Evolutionary conservation across 1,284 basidiomycete species (phyloP), one percentile per base, ranked within the genome.

Genomic region (Rhizoctonia solani): DNA sequence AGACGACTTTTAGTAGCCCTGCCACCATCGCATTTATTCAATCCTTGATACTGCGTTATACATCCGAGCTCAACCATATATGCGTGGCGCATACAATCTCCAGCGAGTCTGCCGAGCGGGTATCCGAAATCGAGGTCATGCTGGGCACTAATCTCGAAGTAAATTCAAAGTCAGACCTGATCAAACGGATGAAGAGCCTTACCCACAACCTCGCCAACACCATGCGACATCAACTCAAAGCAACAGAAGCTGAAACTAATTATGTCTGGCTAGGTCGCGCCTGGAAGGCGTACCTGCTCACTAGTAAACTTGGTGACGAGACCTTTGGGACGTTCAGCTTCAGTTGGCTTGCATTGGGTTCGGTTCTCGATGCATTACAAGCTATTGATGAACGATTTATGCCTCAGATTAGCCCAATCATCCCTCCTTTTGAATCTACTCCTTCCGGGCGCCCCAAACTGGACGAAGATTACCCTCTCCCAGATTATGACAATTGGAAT

Each of bases 291-390:
- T 63, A 63, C 5, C 4, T 42, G 2, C 34, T 59, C 6, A 53
- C 30, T 29, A 56, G 54, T 23, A 19, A 39, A 0, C 46, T 56
- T n/a, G 54, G 54, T 6, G 74, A 74, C 16, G 74, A 77, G n/a
- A 69, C 72, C 3, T 87, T 87, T 71, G 87, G 86, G 1, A 82
- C 82, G 23, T 78, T 81, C 53, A 86, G 84, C 72, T 87, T 87
- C 74, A 80, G 81, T 30, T 88, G 84, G 83, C 73, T 88, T 29
- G 81, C 84, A 2, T 75, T 88, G 34, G 81, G 83, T 2, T 79
- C 78, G 13, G 77, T 85, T 32, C 86, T 87, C 68, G 79, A 79
- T 1, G 67, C 67, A 2, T 41, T 63, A n/a, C 34, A 58, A 23
- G 19, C 23, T 11, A 46, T 69, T n/a, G 39, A 68, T 19, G 66